Evolutionary conservation across 345 rosid species (phyloP).

Genomic region (Leavenworthia alabamica): DNA sequence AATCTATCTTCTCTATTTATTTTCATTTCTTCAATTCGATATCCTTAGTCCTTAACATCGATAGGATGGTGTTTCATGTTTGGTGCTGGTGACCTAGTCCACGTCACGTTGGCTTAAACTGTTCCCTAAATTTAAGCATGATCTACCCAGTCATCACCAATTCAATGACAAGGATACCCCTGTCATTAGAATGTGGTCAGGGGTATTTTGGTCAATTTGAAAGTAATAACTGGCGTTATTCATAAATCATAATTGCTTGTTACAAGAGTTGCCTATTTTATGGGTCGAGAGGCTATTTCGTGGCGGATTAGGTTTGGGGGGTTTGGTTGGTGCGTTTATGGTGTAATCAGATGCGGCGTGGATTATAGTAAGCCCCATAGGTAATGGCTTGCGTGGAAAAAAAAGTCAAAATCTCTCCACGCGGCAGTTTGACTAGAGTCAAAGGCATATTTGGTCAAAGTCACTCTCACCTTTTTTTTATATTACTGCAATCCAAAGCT

Average conservation of each 20-base stretch:
- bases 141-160: not conserved
- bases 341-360: constrained; percentile 29
- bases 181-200: not conserved
- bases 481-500: too few relatives aligned
- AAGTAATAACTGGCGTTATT: constrained; percentile 20
- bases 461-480: not conserved
- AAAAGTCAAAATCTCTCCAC: constrained; percentile 7
- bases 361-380: not conserved
- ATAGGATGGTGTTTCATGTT: not conserved
- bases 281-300: constrained; percentile 33
- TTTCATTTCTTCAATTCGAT: not conserved
- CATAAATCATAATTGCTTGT: constrained; percentile 19
- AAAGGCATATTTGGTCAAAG: constrained; percentile 22
- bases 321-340: constrained; percentile 27
- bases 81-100: constrained; percentile 1
- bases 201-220: constrained; percentile 14
- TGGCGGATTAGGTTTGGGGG: constrained; percentile 32
- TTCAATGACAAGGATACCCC: constrained; percentile 4
- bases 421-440: constrained; percentile 11
- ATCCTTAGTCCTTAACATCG: not conserved
- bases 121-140: constrained; percentile 16
- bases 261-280: constrained; percentile 28
- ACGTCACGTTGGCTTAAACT: constrained; percentile 16
- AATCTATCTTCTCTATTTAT: not conserved
- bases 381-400: constrained; percentile 13